Evolutionary conservation across 2,329 filamentous ascomycete genomes (phyloP), one percentile per base, ranked within the genome.

Genomic region (Nemania sp.): DNA sequence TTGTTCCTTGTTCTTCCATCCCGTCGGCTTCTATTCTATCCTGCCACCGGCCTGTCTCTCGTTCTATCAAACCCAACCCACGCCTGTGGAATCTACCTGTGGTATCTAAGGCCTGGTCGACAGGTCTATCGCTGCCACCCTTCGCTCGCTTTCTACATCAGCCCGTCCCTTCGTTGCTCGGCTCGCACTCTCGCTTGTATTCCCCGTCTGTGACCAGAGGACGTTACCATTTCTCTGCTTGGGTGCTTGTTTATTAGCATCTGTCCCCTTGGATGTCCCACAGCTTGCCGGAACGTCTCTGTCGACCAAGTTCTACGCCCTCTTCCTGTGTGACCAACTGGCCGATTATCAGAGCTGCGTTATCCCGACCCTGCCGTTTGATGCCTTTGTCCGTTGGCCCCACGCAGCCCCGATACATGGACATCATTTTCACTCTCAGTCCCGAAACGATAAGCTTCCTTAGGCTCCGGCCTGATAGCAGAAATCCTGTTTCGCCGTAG

Each of bases 111-210:
- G 51, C 21, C 42, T 45, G 50, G 48, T 56, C 39, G 58, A 47
- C 35, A 15, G 62, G 56, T 57, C 60, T 54, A 13, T 55, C 42
- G 62, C 37, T 46, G 57, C 60, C 54, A 42, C 39, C 39, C 15
- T 61, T 54, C 40, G 35, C 34, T 21, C 43, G 32, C 37, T 45
- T 43, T 58, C 15, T 43, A 11, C 13, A 13, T 18, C 29, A 17
- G 35, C 20, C 32, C 9, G 54, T 57, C 59, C 62, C 58, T 61
- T 69, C 62, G 51, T 53, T 67, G 17, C 45, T 15, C 13, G 54
- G 29, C 47, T 57, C 53, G 40, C 57, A 57, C 59, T 60, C 63
- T 62, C 64, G 55, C 58, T 66, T 59, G 54, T 42, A 59, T 32
- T 34, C 12, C 46, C 54, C 35, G 15, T 50, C 32, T 39, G n/a